Base-by-base conservation (phyloP, 1,139 yeast species). In the Lodderomyces jiufengensis region DNA sequence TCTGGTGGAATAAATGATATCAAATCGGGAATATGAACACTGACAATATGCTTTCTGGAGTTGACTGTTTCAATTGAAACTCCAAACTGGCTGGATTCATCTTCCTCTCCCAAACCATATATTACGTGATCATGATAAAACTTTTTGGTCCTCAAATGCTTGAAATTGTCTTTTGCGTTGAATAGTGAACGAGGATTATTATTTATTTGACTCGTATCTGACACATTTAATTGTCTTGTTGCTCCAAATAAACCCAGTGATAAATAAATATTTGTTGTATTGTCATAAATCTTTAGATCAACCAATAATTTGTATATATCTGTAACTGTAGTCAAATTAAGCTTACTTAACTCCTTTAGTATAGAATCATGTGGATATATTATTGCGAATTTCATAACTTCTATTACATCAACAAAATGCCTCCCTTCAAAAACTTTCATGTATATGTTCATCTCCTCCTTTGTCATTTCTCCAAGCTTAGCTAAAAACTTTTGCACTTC, bases 11-110 rank as follows among this genome's bases (percentile, higher is more conserved):
- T 28, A 31, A 49, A 52, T 3, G 72, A 51, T 3, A 60, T 58
- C 3, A 69, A 36, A 44, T 71, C 77, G 2, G 75, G 74, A 11
- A 72, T 48, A 43, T 73, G 78, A n/a, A 73, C 40, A 37, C 66
- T 64, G n/a, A 69, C 40, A 12, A 42, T 33, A 39, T 57, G 56
- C 38, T 55, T 54, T 31, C 70, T 47, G 1, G 66, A 44, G 44
- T 59, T 63, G 29, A 59, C 42, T 29, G 57, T 56, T 32, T 61
- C 68, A 25, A 66, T 39, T 0, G 73, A 68, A 1, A 69, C 44
- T 1, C 57, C 71, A 24, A 44, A 30, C 7, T 18, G 20, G 12
- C 31, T 31, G 9, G 41, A 15, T 5, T 10, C 24, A 4, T 22
- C 15, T 3, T 21, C 23, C 3, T 27, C 24, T 4, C 34, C 37